A percentile compares a stretch with the other conserved stretches of the same genome.
Evolutionary conservation across 164 flowering plant species (phyloP).

Genomic region (Berberis thunbergii): DNA sequence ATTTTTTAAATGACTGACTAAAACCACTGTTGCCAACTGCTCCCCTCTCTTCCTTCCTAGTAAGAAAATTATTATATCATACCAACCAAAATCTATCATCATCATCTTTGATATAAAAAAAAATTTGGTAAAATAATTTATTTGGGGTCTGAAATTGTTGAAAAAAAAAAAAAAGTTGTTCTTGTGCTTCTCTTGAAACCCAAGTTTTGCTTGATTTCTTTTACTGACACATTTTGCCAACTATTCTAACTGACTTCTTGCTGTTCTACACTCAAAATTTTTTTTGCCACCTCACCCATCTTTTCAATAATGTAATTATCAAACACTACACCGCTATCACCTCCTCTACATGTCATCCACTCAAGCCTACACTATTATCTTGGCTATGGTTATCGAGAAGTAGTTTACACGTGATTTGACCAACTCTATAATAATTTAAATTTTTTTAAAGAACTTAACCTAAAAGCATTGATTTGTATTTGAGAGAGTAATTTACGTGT

Average conservation of each 20-base stretch:
- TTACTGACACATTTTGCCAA: neutral
- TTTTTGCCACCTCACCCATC: neutral
- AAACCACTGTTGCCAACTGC: slow-evolving; percentile 66
- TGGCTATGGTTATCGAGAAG: too few relatives aligned
- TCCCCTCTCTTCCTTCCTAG: slow-evolving; percentile 21
- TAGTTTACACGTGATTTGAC: too few relatives aligned
- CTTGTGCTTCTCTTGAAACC: slow-evolving; percentile 11
- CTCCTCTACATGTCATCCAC: too few relatives aligned
- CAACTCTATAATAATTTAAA: too few relatives aligned
- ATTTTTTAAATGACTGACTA: slow-evolving; percentile 50
- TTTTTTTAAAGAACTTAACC: too few relatives aligned
- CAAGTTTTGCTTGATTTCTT: neutral
- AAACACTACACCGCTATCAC: too few relatives aligned
- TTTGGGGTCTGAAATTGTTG: neutral
- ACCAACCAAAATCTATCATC: neutral
- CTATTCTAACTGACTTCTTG: neutral
- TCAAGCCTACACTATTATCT: too few relatives aligned
- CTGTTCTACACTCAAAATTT: neutral
- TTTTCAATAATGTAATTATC: too few relatives aligned
- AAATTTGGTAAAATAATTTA: neutral
- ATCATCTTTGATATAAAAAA: too few relatives aligned
- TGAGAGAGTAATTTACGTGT: too few relatives aligned
- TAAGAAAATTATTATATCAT: slow-evolving; percentile 35
- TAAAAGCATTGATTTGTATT: too few relatives aligned
- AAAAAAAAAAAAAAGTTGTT: slow-evolving; percentile 25